phyloP scores from a whole-genome alignment of 495 filamentous ascomycete species.

The Margaritispora aquatica region DNA sequence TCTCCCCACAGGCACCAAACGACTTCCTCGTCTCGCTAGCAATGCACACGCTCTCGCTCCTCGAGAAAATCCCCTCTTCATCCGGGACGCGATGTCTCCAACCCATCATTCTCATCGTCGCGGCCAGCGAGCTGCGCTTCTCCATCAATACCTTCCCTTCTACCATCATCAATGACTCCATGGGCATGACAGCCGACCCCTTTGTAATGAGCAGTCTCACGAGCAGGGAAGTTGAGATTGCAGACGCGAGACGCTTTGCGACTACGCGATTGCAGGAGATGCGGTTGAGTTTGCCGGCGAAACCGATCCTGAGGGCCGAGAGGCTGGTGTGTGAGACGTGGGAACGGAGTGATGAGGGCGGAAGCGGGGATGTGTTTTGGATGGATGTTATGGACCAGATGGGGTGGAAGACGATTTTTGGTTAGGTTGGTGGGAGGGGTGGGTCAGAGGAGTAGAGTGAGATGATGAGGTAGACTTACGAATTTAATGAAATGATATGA shows the following conservation, averaged over 20 bases:
- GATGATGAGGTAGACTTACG: background rate
- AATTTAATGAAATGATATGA: too few species aligned
- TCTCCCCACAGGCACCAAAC: conserved; percentile 20
- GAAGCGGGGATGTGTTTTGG: conserved; percentile 42
- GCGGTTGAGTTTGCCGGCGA: conserved; percentile 36
- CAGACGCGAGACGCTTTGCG: conserved; percentile 13
- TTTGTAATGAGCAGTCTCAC: conserved; percentile 9
- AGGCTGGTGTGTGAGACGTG: conserved; percentile 45
- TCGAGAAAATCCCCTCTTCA: conserved; percentile 44
- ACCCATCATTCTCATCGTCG: conserved; percentile 46
- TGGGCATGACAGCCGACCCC: background rate
- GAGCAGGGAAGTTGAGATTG: conserved; percentile 19
- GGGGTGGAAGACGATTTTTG: conserved; percentile 54
- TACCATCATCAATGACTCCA: too few species aligned
- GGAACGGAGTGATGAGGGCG: conserved; percentile 39
- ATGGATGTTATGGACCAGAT: conserved; percentile 54
- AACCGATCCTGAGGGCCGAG: conserved; percentile 44
- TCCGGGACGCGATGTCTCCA: conserved; percentile 51
- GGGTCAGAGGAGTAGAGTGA: background rate
- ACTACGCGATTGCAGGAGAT: conserved; percentile 17
- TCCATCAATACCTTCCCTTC: too few species aligned
- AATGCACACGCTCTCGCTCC: conserved; percentile 42
- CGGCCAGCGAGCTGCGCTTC: conserved; percentile 43
- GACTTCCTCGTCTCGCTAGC: conserved; percentile 49
- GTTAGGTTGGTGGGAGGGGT: conserved; percentile 21